Evolutionary conservation across 768 basidiomycete genomes (phyloP).

Genomic region (Saitozyma podzolica): DNA sequence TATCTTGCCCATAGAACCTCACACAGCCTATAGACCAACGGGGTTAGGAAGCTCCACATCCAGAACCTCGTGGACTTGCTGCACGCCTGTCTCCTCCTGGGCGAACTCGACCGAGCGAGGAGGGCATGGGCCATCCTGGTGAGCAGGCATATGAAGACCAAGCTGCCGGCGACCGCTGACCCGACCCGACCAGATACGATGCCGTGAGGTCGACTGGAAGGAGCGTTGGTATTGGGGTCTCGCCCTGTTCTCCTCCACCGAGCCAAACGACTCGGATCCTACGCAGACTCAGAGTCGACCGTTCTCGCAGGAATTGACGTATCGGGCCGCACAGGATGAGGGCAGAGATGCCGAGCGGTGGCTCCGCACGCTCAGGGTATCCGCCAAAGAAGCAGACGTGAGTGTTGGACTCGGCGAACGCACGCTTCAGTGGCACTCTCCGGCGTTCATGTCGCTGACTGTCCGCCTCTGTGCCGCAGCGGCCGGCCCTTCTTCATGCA

Average conservation of each 20-base stretch:
- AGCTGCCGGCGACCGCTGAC: not conserved
- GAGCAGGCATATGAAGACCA: slow-evolving; percentile 8
- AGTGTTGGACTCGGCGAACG: no score
- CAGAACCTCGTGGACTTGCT: slow-evolving; percentile 48
- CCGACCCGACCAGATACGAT: slow-evolving; percentile 38
- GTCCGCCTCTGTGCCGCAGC: slow-evolving; percentile 56
- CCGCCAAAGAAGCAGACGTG: slow-evolving; percentile 38
- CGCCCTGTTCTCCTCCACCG: slow-evolving; percentile 18
- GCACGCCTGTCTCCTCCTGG: slow-evolving; percentile 39
- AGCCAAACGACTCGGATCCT: not conserved
- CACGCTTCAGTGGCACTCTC: no score
- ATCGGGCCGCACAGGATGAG: not conserved
- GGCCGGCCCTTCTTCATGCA: slow-evolving; percentile 72
- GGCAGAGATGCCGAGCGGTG: slow-evolving; percentile 36
- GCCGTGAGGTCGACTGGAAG: slow-evolving; percentile 49
- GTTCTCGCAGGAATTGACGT: slow-evolving; percentile 1
- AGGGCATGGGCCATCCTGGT: slow-evolving; percentile 51
- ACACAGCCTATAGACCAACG: slow-evolving; percentile 7
- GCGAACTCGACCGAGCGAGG: slow-evolving; percentile 35
- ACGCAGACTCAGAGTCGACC: not conserved
- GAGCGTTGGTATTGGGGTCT: slow-evolving; percentile 51
- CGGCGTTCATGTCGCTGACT: no score
- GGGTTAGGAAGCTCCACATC: slow-evolving; percentile 42
- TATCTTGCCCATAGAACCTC: slow-evolving; percentile 9
- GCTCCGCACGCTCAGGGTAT: slow-evolving; percentile 33